Conservation (phyloP, 495 filamentous ascomycete species). For the Xanthoparmelia taractica region DNA sequence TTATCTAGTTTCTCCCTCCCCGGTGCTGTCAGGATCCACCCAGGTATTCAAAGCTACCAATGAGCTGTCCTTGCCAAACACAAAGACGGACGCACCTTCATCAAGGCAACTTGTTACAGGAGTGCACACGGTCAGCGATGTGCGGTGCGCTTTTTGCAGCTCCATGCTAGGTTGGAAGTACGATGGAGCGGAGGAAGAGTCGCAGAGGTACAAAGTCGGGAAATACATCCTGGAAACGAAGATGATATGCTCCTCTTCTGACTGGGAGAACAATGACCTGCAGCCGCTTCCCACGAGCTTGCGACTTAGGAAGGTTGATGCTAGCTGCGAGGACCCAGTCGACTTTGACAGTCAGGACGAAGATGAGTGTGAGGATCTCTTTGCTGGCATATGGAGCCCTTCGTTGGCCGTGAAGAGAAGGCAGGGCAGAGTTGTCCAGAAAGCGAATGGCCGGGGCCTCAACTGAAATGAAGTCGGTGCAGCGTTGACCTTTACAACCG, state of each 20-base stretch:
- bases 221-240: constrained; percentile 93
- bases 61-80: constrained; percentile 44
- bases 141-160: constrained; percentile 54
- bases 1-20: constrained; percentile 61
- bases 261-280: constrained; percentile 55
- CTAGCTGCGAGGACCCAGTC: constrained; percentile 29
- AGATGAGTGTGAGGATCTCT: constrained; percentile 91
- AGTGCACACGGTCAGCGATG: constrained; percentile 52
- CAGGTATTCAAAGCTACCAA: constrained; percentile 33
- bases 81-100: constrained; percentile 52
- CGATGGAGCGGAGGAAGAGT: constrained; percentile 69
- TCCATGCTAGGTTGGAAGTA: constrained; percentile 89
- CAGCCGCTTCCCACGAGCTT: constrained; percentile 11
- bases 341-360: constrained; percentile 90
- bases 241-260: constrained; percentile 54
- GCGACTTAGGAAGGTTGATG: background rate
- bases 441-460: background rate
- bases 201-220: constrained; percentile 86
- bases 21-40: constrained; percentile 21
- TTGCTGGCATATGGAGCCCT: constrained; percentile 77
- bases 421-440: constrained; percentile 44
- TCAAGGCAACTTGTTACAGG: constrained; percentile 74
- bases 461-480: background rate
- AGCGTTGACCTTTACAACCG: background rate
- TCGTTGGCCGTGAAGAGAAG: constrained; percentile 58